Conservation (phyloP, 768 basidiomycete species). For the Hirschioporus abietinus region DNA sequence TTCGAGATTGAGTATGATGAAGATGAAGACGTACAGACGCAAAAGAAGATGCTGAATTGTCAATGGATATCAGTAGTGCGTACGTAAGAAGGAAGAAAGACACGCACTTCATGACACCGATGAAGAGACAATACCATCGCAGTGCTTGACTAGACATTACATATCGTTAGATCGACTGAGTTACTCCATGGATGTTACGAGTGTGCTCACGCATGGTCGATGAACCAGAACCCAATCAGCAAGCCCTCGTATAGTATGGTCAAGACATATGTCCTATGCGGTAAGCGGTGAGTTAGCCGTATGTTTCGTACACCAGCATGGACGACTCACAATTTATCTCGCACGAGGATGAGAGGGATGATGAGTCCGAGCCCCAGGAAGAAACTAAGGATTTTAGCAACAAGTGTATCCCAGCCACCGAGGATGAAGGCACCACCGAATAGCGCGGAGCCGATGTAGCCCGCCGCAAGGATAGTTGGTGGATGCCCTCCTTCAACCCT, state of each 20-base stretch:
- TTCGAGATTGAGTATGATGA: neutral
- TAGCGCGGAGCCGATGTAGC: constrained; percentile 78
- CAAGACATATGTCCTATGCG: constrained; percentile 72
- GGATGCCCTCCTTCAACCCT: constrained; percentile 75
- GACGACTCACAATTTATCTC: constrained; percentile 77
- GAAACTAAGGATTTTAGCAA: constrained; percentile 90
- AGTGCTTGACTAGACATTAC: constrained; percentile 56
- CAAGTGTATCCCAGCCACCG: constrained; percentile 83
- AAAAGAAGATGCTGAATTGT: constrained; percentile 65
- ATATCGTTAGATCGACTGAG: constrained; percentile 9
- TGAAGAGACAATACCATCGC: constrained; percentile 77
- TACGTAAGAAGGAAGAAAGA: constrained; percentile 11
- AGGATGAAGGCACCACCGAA: constrained; percentile 80
- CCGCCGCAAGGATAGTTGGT: constrained; percentile 65
- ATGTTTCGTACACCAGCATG: constrained; percentile 5
- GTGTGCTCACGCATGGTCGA: constrained; percentile 75
- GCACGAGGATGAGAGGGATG: constrained; percentile 79
- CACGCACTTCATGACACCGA: constrained; percentile 81
- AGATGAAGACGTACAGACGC: constrained; percentile 58
- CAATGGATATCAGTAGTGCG: constrained; percentile 9
- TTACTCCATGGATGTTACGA: constrained; percentile 6
- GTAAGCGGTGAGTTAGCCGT: constrained; percentile 8
- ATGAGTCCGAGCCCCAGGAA: constrained; percentile 82
- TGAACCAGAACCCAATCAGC: constrained; percentile 92
- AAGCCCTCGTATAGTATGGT: constrained; percentile 81